Base-by-base conservation (phyloP, 2,329 filamentous ascomycete species). In the Colletotrichum trifolii region DNA sequence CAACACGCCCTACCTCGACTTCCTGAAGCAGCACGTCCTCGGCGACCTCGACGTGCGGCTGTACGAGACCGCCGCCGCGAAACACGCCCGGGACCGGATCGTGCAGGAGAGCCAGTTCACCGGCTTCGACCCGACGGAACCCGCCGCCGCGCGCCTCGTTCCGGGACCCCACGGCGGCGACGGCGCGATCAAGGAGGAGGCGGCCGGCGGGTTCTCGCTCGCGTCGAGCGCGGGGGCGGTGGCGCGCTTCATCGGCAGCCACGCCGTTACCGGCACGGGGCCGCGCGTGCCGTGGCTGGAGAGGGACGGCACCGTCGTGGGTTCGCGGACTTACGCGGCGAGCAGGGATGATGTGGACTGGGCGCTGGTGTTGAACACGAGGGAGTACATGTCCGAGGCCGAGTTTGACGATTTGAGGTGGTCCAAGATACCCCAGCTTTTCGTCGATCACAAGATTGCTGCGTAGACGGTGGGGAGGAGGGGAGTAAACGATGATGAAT, bases 141-240 rank as follows among this genome's bases (percentile, higher is more conserved):
- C 67, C 5, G 35, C 60, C 11, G 34, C 46, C 0, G 38, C 33
- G 6, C 9, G 39, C 1, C 49, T 25, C 8, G 60, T 69, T 0
- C 57, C 64, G 3, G 46, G 25, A 5, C 52, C 59, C 10, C 40
- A 52, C 8, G 67, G 67, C 13, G 68, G 67, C 25, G 62, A 68
- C n/a, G 68, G 68, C 2, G 58, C 68, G 2, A 65, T 70, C 8
- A 69, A 68, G 57, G 67, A 68, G 38, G 67, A 66, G 50, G 55
- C 46, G 10, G 25, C 50, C 8, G 66, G 54, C 1, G 52, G 48
- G 4, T 68, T 63, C 48, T 52, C 58, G 6, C 46, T 70, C 15
- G 67, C 64, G 8, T 54, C 64, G 2, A 67, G 54, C 40, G 67
- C 68, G 33, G 47, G 55, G 2, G 54, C 55, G 0, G 33, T 68